Evolutionary conservation across 441 rosid species (phyloP), one percentile per base, ranked within the genome.

Genomic region (Daphne laureola): DNA sequence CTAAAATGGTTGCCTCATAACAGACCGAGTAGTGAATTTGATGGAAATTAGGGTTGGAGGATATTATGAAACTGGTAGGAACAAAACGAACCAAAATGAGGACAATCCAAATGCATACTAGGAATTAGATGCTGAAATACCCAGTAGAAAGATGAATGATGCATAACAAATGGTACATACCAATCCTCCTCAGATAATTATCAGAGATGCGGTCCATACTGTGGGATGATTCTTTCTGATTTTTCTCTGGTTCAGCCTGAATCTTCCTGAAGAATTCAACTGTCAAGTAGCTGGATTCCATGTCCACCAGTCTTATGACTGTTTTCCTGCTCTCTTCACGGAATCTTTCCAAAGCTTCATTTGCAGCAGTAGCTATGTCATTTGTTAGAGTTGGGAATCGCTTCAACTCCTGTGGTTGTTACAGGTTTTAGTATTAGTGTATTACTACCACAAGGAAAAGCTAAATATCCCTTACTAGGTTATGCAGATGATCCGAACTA

Each of bases 221-320:
- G 63, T 77, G 86, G 43, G 57, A 68, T 61, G 84, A 68, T 44
- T 73, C 77, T 59, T 80, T 77, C 44, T 69, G 58, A 65, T 78
- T 79, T 61, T 71, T 90, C 67, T 86, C 96, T 23, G 95, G 81
- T 67, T 90, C 96, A 9, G 74, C 61, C 62, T 86, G 93, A 70
- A 93, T 81, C 73, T 90, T 90, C 63, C 99, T 73, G 77, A 93
- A 93, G 74, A 93, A 93, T 49, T 93, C 99, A 73, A 90, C 99
- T 0, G 99, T 93, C 46, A 93, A 77, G 71, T 93, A 90, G 78
- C 89, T 85, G 58, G 99, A 87, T 46, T 93, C 99, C 99, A 93
- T 93, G 59, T 93, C 99, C 18, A 93, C 99, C 55, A 93, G 78
- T 63, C 97, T 75, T 18, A 73, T 51, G 68, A 93, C 96, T 27